These are phyloP conservation scores for Stentor coeruleus DNA, from an alignment of 73 alveolate genomes.

Conservation along the genomic window DNA sequence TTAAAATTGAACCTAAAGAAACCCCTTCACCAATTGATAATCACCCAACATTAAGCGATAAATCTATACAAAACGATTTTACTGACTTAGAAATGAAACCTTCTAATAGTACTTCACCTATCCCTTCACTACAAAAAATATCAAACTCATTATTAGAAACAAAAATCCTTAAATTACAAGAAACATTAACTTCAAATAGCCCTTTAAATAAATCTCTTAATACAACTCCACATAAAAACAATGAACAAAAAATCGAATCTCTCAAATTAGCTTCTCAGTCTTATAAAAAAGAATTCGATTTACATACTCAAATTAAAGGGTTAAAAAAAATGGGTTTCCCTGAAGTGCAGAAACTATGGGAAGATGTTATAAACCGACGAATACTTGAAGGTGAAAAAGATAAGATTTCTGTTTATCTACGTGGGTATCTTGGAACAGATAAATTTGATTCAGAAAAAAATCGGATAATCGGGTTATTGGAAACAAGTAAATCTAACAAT, in stretches of 20 bases:
- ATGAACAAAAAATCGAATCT: not conserved
- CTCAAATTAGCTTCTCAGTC: slow-evolving; percentile 16
- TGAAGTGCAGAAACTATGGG: not conserved
- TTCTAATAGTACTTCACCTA: no score
- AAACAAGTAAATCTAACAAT: not conserved
- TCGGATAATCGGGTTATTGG: not conserved
- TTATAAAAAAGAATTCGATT: not conserved
- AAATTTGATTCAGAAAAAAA: not conserved
- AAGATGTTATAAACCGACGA: slow-evolving; percentile 21
- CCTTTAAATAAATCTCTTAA: no score
- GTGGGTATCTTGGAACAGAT: slow-evolving; percentile 21
- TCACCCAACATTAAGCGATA: no score
- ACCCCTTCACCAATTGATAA: no score
- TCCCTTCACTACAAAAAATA: no score
- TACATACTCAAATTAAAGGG: not conserved
- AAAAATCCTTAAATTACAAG: no score
- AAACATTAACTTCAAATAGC: no score
- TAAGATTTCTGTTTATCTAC: slow-evolving; percentile 1
- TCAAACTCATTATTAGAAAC: no score
- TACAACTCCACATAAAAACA: no score
- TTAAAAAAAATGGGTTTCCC: not conserved
- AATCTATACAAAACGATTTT: no score
- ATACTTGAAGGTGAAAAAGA: slow-evolving; percentile 15
- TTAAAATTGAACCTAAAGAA: no score
- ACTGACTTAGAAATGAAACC: no score